Conservation (phyloP, 2,329 filamentous ascomycete genomes). For the Aspergillus pseudoglaucus region DNA sequence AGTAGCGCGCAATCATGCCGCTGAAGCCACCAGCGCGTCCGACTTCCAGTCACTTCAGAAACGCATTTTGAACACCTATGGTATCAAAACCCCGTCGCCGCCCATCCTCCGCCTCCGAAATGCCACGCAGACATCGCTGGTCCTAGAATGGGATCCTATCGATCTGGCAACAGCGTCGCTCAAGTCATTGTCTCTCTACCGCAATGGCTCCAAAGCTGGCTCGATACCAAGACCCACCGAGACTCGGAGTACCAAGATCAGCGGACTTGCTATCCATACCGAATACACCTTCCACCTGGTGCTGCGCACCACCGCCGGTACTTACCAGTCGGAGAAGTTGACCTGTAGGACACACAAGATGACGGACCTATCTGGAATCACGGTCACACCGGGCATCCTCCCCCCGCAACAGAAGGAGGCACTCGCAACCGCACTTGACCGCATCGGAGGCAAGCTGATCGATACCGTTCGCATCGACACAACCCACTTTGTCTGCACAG, state of each 20-base stretch:
- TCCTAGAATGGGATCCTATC: conserved; percentile 96
- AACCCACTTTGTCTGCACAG: conserved; percentile 95
- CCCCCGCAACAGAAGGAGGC: conserved; percentile 65
- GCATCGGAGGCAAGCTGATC: conserved; percentile 87
- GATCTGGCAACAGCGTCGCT: conserved; percentile 87
- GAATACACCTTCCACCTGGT: conserved; percentile 94
- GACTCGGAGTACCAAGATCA: conserved; percentile 94
- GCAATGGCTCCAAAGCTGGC: conserved; percentile 94
- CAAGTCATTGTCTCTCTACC: conserved; percentile 81
- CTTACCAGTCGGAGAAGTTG: conserved; percentile 74
- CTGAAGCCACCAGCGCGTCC: conserved; percentile 67
- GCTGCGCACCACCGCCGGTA: conserved; percentile 83
- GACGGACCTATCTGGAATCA: conserved; percentile 94
- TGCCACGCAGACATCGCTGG: conserved; percentile 95
- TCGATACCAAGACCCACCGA: conserved; percentile 82
- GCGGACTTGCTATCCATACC: conserved; percentile 88
- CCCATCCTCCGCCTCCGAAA: conserved; percentile 87
- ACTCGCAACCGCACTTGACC: conserved; percentile 67
- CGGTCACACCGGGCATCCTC: conserved; percentile 83
- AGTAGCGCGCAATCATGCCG: conserved; percentile 75
- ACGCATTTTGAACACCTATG: conserved; percentile 80
- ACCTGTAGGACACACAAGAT: conserved; percentile 93
- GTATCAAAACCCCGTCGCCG: conserved; percentile 65
- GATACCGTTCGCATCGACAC: conserved; percentile 92
- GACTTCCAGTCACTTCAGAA: conserved; percentile 81